Evolutionary conservation across 1,284 basidiomycete species (phyloP), one percentile per base, ranked within the genome.

Genomic region (Thelephora terrestris): DNA sequence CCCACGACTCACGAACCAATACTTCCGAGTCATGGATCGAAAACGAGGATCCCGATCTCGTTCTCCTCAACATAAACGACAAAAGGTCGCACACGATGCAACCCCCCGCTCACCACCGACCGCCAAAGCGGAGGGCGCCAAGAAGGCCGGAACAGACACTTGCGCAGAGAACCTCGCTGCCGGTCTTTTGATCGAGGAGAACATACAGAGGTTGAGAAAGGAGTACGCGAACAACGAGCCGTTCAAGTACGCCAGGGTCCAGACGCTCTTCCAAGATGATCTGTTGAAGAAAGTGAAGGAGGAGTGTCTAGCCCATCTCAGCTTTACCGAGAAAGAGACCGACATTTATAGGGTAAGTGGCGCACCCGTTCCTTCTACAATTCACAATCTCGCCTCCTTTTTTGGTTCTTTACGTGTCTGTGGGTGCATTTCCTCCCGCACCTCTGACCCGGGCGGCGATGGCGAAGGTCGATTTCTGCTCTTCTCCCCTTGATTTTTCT

Each of bases 271-370:
- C 67, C 79, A 85, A 59, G 86, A 95, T 57, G 83, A 86, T 18
- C 74, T 96, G 25, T 75, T 95, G 48, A 71, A 70, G 53, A 73
- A 74, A 27, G 88, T 90, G 47, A 86, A 87, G 64, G 79, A 88
- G 55, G 88, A 91, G 62, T 84, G 93, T 57, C 71, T 92, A 55
- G 72, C 75, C 39, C 83, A 96, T 57, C 81, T 99, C 60, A 88
- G 80, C 58, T 98, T 97, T 66, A 85, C 91, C 6, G 87, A 93
- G 67, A 99, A 97, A 71, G 91, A 98, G 74, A 99, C 95, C 5
- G 95, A 99, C 62, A 99, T 99, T 57, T 99, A 98, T 80, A 95
- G 93, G 79, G 91, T 87, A 52, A 50, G 72, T 53, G 12, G 9
- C 17, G 9, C 4, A 24, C 7, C 17, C 12, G 27, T n/a, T n/a